These are phyloP conservation scores for Colletotrichum gigasporum DNA, from an alignment of 2,329 filamentous ascomycete species.

Conservation along the genomic window DNA sequence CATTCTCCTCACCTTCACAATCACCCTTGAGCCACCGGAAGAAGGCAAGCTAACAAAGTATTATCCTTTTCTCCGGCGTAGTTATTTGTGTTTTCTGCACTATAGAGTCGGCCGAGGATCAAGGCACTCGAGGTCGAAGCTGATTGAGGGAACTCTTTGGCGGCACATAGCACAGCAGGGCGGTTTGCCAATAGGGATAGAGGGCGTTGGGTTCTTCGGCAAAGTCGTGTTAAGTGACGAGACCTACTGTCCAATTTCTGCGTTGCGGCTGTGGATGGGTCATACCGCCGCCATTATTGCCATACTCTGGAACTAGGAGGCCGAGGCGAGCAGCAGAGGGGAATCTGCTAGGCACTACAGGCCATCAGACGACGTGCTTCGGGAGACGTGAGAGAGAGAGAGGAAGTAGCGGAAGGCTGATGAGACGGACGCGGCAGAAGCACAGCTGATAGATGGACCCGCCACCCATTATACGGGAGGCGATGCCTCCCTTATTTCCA, in stretches of 20 bases:
- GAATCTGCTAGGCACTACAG: constrained; percentile 5
- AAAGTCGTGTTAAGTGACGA: not conserved
- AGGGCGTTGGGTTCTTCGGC: not conserved
- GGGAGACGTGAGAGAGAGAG: too few relatives aligned
- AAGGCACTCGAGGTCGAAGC: not conserved
- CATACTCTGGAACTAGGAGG: not conserved
- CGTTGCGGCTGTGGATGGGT: not conserved
- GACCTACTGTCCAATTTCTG: not conserved
- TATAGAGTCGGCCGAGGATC: constrained; percentile 55
- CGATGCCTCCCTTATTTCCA: constrained; percentile 19
- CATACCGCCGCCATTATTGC: constrained; percentile 1
- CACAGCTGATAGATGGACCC: constrained; percentile 26
- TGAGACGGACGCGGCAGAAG: constrained; percentile 14
- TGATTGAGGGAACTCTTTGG: not conserved
- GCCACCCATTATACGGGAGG: constrained; percentile 6
- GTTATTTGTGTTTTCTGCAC: constrained; percentile 83
- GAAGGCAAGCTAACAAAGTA: not conserved
- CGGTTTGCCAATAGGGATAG: not conserved
- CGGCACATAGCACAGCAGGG: constrained; percentile 3
- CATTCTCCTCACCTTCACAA: not conserved
- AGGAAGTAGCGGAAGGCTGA: not conserved
- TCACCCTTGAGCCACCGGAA: not conserved
- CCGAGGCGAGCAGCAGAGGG: not conserved
- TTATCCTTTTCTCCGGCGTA: constrained; percentile 41
- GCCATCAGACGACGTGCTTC: constrained; percentile 18